These are phyloP conservation scores for Epichloe gansuensis DNA, from an alignment of 2,329 filamentous ascomycete genomes.

Conservation along the genomic window DNA sequence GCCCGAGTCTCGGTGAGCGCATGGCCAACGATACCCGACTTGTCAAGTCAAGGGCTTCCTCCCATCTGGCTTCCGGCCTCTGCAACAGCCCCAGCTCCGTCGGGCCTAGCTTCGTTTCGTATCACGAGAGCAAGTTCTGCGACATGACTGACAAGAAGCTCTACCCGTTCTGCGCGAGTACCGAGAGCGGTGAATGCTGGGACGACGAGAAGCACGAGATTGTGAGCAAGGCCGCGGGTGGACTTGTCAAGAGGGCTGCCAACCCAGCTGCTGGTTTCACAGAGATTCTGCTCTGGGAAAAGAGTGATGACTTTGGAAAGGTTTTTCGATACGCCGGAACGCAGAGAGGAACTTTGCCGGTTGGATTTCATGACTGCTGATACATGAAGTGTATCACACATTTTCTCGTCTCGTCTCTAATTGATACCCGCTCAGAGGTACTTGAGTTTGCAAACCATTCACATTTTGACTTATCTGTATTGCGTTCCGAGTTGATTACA, in stretches of 20 bases:
- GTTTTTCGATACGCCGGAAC: not conserved
- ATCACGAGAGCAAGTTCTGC: slow-evolving; percentile 10
- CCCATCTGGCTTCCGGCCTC: slow-evolving; percentile 5
- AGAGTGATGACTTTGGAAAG: not conserved
- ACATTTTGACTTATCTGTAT: too few relatives aligned
- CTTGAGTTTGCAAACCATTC: not conserved
- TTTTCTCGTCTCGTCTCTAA: not conserved
- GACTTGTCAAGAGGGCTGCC: not conserved
- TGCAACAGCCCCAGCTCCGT: slow-evolving; percentile 4
- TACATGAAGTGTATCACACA: too few relatives aligned
- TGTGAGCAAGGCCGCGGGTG: not conserved
- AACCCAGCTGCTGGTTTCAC: not conserved
- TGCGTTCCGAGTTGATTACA: too few relatives aligned
- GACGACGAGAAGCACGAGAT: slow-evolving; percentile 7
- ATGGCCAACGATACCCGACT: not conserved
- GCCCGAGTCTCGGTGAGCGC: not conserved
- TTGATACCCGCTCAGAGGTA: not conserved
- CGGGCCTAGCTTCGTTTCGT: slow-evolving; percentile 9
- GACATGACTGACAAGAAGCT: slow-evolving; percentile 10
- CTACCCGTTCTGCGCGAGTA: slow-evolving; percentile 7
- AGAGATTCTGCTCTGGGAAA: not conserved
- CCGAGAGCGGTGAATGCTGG: slow-evolving; percentile 8
- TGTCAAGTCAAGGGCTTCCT: not conserved
- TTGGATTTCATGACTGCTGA: not conserved
- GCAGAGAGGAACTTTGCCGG: not conserved